Conservation (phyloP, 768 basidiomycete genomes). For the Tephrocybe sp. region DNA sequence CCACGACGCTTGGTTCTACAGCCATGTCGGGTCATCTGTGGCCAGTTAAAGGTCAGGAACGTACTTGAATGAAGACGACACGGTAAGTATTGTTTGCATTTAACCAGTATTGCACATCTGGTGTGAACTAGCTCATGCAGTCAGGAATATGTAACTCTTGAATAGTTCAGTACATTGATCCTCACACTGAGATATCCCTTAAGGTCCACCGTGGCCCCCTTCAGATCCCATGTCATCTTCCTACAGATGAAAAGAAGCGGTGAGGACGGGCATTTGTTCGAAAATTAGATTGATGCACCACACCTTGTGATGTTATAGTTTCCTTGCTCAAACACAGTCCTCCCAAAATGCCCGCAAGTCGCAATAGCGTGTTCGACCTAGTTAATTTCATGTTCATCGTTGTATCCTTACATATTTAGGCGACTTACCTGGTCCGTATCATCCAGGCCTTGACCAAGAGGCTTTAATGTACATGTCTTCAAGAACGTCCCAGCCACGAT, state of each 20-base stretch:
- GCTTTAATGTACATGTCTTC: slow-evolving; percentile 25
- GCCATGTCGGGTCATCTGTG: background rate
- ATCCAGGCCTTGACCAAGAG: slow-evolving; percentile 37
- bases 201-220: slow-evolving; percentile 42
- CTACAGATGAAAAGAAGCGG: slow-evolving; percentile 22
- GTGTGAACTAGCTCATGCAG: slow-evolving; percentile 42
- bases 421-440: slow-evolving; percentile 38
- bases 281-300: background rate
- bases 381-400: background rate
- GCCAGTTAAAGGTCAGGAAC: background rate
- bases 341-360: slow-evolving; percentile 47
- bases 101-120: slow-evolving; percentile 57
- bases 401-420: background rate
- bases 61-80: slow-evolving; percentile 63
- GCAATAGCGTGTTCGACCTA: slow-evolving; percentile 51
- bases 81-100: slow-evolving; percentile 54
- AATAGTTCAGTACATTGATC: slow-evolving; percentile 3
- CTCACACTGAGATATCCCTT: slow-evolving; percentile 44
- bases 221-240: slow-evolving; percentile 56
- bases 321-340: slow-evolving; percentile 42
- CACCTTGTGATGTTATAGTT: slow-evolving; percentile 53
- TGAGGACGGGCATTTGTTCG: background rate
- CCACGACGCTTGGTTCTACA: slow-evolving; percentile 61
- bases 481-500: background rate
- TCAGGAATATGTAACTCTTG: no score